Evolutionary conservation across 2,329 filamentous ascomycete species (phyloP).

Genomic region (Aureobasidium sp.): DNA sequence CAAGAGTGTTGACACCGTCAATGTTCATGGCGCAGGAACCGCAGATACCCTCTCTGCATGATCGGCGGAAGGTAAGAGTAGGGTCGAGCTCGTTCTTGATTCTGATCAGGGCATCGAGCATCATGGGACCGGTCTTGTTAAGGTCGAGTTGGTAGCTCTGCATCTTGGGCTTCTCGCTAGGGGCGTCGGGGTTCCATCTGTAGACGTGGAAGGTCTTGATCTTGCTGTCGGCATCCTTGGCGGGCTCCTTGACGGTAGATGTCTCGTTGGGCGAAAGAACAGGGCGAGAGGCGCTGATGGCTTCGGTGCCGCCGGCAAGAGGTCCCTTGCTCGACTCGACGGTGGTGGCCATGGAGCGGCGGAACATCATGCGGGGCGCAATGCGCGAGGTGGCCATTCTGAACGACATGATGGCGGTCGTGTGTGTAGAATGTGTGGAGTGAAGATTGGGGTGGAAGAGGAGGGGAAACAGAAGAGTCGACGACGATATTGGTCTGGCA

Average conservation of each 20-base stretch:
- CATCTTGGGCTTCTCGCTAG: conserved; percentile 88
- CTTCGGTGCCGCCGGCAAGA: conserved; percentile 25
- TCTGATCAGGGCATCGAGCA: conserved; percentile 89
- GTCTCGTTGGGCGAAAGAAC: conserved; percentile 46
- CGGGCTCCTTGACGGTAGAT: conserved; percentile 55
- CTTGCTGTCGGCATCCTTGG: conserved; percentile 48
- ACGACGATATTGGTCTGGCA: background rate
- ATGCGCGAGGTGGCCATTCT: conserved; percentile 31
- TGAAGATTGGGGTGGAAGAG: conserved; percentile 18
- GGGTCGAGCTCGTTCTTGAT: conserved; percentile 99
- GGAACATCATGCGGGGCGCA: conserved; percentile 23
- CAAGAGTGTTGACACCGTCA: conserved; percentile 94
- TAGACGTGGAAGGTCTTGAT: conserved; percentile 98
- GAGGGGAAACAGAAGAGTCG: conserved; percentile 2
- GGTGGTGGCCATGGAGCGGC: conserved; percentile 31
- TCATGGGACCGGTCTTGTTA: conserved; percentile 99
- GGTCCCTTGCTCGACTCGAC: conserved; percentile 28
- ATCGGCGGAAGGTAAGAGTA: conserved; percentile 89
- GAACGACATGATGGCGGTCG: conserved; percentile 25
- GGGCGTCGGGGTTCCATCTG: conserved; percentile 94
- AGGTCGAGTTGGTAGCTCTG: conserved; percentile 91
- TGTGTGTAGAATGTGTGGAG: conserved; percentile 16
- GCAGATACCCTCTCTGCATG: conserved; percentile 96
- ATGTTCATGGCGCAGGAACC: conserved; percentile 99
- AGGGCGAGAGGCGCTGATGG: conserved; percentile 25